These are phyloP conservation scores for Teratosphaeria gauchensis DNA, from an alignment of 2,329 filamentous ascomycete genomes.

Conservation along the genomic window DNA sequence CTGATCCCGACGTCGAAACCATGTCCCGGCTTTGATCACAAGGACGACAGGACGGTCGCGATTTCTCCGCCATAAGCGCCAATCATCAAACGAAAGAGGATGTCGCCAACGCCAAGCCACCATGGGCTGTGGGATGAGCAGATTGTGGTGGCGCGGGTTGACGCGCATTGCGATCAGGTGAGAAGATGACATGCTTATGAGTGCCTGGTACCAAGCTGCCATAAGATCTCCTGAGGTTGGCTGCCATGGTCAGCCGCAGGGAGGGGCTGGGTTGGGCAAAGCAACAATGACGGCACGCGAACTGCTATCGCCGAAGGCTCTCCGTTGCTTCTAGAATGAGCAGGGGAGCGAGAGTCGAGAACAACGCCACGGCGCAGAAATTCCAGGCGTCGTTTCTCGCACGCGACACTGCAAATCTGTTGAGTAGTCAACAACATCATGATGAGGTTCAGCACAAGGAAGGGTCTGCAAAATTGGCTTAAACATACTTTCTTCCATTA, in stretches of 20 bases:
- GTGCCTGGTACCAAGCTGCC: not conserved
- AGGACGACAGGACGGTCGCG: not conserved
- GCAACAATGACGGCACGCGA: not conserved
- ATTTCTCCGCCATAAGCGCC: not conserved
- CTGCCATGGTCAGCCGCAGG: not conserved
- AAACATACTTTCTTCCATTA: not conserved
- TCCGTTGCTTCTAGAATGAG: not conserved
- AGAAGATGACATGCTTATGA: too few relatives aligned
- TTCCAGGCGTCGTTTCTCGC: not conserved
- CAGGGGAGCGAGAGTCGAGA: not conserved
- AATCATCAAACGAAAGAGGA: not conserved
- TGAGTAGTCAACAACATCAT: not conserved
- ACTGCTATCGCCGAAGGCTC: not conserved
- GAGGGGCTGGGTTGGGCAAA: too few relatives aligned
- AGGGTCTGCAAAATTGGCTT: not conserved
- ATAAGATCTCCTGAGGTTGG: not conserved
- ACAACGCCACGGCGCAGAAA: not conserved
- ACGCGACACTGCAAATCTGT: not conserved
- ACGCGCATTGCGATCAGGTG: too few relatives aligned
- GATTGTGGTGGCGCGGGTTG: not conserved
- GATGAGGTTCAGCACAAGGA: not conserved
- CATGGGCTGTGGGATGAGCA: not conserved
- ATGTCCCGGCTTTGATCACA: too few relatives aligned
- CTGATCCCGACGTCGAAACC: too few relatives aligned
- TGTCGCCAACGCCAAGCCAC: not conserved